Percentiles rank a stretch among this genome's conserved stretches.
phyloP scores from a whole-genome alignment of 2,329 filamentous ascomycete genomes.

The Diplodia scrobiculata region DNA sequence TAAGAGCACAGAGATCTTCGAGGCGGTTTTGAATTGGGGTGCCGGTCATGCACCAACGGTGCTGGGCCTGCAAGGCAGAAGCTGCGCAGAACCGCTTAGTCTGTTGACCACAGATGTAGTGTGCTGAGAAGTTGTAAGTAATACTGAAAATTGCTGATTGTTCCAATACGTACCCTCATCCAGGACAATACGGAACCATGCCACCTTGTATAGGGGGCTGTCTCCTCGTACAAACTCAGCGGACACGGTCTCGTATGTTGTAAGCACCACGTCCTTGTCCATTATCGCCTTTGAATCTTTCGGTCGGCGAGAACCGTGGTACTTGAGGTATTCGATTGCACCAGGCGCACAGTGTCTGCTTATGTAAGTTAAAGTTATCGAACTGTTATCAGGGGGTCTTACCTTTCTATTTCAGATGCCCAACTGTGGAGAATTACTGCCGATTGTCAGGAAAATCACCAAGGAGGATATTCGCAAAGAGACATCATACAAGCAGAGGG shows the following conservation, averaged over 20 bases:
- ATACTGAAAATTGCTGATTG: not conserved
- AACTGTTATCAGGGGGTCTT: not conserved
- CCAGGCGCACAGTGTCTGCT: not conserved
- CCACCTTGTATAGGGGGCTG: not conserved
- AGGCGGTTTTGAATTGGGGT: conserved; percentile 42
- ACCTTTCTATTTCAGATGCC: conserved; percentile 38
- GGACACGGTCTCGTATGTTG: not conserved
- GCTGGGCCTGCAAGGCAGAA: conserved; percentile 44
- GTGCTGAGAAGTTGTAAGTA: conserved; percentile 41
- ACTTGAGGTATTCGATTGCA: not conserved
- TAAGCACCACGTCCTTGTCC: not conserved
- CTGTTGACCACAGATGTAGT: conserved; percentile 50
- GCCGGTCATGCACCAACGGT: conserved; percentile 58
- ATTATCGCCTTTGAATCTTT: not conserved
- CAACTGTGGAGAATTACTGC: conserved; percentile 35
- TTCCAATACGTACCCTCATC: not conserved
- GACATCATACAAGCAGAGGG: not conserved
- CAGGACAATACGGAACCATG: conserved; percentile 3
- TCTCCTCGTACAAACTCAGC: not conserved
- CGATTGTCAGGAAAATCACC: not conserved
- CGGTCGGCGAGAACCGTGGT: not conserved
- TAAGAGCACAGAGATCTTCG: conserved; percentile 32
- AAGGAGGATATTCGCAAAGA: not conserved
- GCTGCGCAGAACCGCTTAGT: conserved; percentile 50
- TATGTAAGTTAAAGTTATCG: not conserved